Evolutionary conservation across 257 asterid genomes (phyloP).

Genomic region (Penstemon newberryi): DNA sequence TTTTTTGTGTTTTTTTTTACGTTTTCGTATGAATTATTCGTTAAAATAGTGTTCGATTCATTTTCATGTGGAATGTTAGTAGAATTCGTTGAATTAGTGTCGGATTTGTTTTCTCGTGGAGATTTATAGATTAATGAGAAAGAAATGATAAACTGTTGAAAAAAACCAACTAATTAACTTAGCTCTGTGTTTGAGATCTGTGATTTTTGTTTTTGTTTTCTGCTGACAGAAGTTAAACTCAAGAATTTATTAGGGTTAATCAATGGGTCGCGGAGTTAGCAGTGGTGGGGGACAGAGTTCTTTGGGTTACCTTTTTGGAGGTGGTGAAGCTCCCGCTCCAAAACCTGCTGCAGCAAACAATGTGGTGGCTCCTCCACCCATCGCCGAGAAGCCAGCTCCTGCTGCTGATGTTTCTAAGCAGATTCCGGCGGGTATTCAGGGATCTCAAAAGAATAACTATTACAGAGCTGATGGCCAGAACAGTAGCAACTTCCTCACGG

Average conservation of each 20-base stretch:
- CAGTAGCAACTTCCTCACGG: slow-evolving; percentile 82
- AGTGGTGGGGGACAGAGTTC: slow-evolving; percentile 93
- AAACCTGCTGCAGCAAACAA: slow-evolving; percentile 45
- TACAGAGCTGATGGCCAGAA: slow-evolving; percentile 78
- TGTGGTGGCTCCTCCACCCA: slow-evolving; percentile 44
- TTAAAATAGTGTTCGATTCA: neutral
- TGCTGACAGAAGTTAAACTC: slow-evolving; percentile 25
- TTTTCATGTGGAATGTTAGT: neutral
- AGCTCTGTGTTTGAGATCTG: neutral
- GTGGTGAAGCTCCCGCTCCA: slow-evolving; percentile 58
- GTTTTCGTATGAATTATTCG: neutral
- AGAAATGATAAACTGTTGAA: too few relatives aligned
- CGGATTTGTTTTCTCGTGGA: neutral
- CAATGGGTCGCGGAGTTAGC: slow-evolving; percentile 87
- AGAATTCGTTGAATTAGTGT: neutral
- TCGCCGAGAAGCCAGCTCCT: slow-evolving; percentile 30
- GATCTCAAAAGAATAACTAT: slow-evolving; percentile 60
- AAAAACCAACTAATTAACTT: too few relatives aligned
- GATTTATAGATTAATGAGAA: too few relatives aligned
- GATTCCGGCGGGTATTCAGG: slow-evolving; percentile 75
- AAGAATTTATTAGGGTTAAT: slow-evolving; percentile 19
- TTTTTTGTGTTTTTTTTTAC: neutral
- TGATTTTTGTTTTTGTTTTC: neutral
- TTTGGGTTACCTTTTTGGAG: slow-evolving; percentile 81
- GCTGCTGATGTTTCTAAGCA: slow-evolving; percentile 46